Evolutionary conservation across 2,329 filamentous ascomycete species (phyloP).

Genomic region (Botrytis pseudocinerea): DNA sequence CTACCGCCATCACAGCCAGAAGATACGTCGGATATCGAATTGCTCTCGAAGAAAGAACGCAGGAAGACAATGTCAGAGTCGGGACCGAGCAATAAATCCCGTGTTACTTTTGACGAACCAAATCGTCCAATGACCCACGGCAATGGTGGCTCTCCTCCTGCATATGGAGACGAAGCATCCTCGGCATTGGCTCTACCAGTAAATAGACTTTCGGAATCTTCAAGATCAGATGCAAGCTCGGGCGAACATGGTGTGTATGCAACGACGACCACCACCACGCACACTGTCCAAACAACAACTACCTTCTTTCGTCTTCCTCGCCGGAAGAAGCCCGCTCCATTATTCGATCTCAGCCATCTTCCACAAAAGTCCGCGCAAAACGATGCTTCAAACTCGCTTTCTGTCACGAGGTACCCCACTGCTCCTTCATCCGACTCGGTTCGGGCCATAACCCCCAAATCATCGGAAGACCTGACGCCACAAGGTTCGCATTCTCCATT

Average conservation of each 20-base stretch:
- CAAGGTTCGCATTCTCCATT: constrained; percentile 34
- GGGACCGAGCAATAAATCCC: constrained; percentile 41
- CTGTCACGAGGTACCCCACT: constrained; percentile 47
- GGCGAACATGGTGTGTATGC: constrained; percentile 63
- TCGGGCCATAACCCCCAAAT: constrained; percentile 46
- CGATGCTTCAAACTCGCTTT: constrained; percentile 37
- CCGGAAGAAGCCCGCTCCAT: constrained; percentile 69
- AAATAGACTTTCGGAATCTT: constrained; percentile 78
- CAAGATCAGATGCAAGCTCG: constrained; percentile 82
- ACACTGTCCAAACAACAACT: constrained; percentile 62
- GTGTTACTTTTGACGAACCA: constrained; percentile 64
- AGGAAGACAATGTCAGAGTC: constrained; percentile 45
- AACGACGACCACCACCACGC: constrained; percentile 61
- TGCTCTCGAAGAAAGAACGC: constrained; percentile 45
- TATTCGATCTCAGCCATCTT: constrained; percentile 90
- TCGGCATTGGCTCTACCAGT: constrained; percentile 64
- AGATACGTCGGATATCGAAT: constrained; percentile 28
- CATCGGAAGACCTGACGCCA: constrained; percentile 32
- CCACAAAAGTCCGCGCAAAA: constrained; percentile 66
- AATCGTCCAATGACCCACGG: constrained; percentile 49
- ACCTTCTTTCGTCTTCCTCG: constrained; percentile 82
- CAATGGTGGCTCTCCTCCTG: constrained; percentile 49
- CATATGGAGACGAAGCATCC: constrained; percentile 61
- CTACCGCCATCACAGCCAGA: constrained; percentile 26
- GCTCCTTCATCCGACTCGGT: constrained; percentile 44